These are phyloP conservation scores for Spergularia bocconei DNA, from an alignment of 148 eudicot species.

Conservation along the genomic window DNA sequence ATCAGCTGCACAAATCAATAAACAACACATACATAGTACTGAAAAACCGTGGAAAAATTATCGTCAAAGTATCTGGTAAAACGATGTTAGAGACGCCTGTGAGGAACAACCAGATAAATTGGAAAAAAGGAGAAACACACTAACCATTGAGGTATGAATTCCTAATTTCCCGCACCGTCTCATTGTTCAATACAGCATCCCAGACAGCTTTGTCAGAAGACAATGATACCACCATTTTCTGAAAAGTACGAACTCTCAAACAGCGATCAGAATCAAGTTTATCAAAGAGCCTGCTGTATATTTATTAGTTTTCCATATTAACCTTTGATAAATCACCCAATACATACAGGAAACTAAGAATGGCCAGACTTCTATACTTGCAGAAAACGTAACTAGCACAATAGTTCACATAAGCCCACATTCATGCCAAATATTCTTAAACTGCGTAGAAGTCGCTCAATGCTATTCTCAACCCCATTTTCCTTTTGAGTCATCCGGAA, in stretches of 20 bases:
- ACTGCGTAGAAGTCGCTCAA: background rate
- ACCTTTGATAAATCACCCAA: background rate
- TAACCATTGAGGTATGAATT: slow-evolving; percentile 52
- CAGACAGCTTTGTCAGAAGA: slow-evolving; percentile 85
- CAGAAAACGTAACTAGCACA: background rate
- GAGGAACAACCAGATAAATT: slow-evolving; percentile 3
- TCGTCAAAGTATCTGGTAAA: too few species aligned
- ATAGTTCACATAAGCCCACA: background rate
- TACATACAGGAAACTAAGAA: background rate
- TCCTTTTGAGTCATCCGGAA: too few species aligned
- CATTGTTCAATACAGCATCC: slow-evolving; percentile 86
- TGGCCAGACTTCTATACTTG: background rate
- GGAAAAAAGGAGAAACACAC: slow-evolving; percentile 12
- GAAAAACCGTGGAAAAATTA: background rate
- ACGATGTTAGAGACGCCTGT: too few species aligned
- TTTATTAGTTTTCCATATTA: background rate
- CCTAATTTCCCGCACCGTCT: slow-evolving; percentile 72
- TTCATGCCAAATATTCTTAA: background rate
- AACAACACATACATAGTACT: background rate
- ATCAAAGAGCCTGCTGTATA: background rate
- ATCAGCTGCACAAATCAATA: slow-evolving; percentile 25
- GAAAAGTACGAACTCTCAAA: slow-evolving; percentile 15
- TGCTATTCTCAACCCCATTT: too few species aligned
- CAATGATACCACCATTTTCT: slow-evolving; percentile 80
- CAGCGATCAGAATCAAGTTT: background rate